Conservation (phyloP, 768 basidiomycete species). For the Exsudoporus frostii region DNA sequence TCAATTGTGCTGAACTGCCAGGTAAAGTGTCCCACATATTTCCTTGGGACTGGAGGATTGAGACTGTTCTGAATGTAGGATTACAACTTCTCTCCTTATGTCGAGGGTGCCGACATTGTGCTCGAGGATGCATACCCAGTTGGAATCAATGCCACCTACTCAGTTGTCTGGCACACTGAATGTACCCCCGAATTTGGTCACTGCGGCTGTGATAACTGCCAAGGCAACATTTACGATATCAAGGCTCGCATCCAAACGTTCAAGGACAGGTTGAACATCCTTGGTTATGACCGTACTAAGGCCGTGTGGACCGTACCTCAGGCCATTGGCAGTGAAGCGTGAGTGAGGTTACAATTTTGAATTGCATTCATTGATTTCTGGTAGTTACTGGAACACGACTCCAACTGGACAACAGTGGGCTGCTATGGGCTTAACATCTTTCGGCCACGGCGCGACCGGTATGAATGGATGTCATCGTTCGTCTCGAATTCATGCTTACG, state of each 20-base stretch:
- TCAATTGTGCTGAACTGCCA: slow-evolving; percentile 53
- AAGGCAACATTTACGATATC: slow-evolving; percentile 63
- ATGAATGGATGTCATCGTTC: background rate
- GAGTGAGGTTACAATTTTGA: background rate
- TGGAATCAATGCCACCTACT: slow-evolving; percentile 61
- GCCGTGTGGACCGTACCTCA: slow-evolving; percentile 79
- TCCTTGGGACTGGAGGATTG: background rate
- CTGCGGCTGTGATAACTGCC: slow-evolving; percentile 72
- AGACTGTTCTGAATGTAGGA: slow-evolving; percentile 36
- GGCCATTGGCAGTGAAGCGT: slow-evolving; percentile 59
- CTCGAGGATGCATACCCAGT: slow-evolving; percentile 45
- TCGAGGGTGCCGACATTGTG: slow-evolving; percentile 64
- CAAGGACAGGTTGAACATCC: slow-evolving; percentile 50
- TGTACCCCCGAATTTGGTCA: slow-evolving; percentile 67
- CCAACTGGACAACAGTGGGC: slow-evolving; percentile 29
- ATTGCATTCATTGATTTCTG: background rate
- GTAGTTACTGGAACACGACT: slow-evolving; percentile 30
- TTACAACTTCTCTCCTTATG: slow-evolving; percentile 57
- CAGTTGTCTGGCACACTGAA: slow-evolving; percentile 53
- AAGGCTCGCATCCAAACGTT: slow-evolving; percentile 64
- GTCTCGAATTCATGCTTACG: background rate
- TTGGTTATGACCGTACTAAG: slow-evolving; percentile 64
- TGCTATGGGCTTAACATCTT: slow-evolving; percentile 22
- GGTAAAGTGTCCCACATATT: slow-evolving; percentile 3
- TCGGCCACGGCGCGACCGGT: slow-evolving; percentile 29